A percentile compares a stretch with the other conserved stretches of the same genome.
Conservation (phyloP, 2,329 filamentous ascomycete species). For the Grosmannia clavigera region DNA sequence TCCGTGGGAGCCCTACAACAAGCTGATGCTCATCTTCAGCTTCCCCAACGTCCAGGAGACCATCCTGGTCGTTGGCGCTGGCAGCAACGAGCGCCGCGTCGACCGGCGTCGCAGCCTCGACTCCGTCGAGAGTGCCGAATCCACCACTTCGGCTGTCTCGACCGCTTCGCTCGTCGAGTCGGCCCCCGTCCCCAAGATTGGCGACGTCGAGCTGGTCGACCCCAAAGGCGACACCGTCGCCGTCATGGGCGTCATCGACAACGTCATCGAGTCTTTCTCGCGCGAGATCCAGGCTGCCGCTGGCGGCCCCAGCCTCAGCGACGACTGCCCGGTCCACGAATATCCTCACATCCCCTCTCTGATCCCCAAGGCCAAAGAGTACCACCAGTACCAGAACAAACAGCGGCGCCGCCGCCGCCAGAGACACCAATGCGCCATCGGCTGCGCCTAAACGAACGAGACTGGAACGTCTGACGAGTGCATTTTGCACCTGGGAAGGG, state of each 20-base stretch:
- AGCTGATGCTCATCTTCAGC: conserved; percentile 30
- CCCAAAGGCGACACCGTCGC: conserved; percentile 14
- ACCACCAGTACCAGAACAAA: conserved; percentile 5
- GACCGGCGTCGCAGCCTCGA: conserved; percentile 7
- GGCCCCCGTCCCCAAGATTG: conserved; percentile 9
- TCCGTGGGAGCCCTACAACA: conserved; percentile 40
- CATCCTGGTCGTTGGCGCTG: conserved; percentile 20
- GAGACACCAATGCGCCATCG: conserved; percentile 6
- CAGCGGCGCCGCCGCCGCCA: conserved; percentile 1
- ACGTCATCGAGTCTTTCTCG: conserved; percentile 15
- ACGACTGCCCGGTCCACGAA: neutral
- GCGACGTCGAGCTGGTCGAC: conserved; percentile 19
- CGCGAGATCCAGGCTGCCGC: conserved; percentile 11
- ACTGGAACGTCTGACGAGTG: too few species aligned
- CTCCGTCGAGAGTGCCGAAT: conserved; percentile 5
- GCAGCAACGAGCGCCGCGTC: conserved; percentile 2
- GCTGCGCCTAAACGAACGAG: conserved; percentile 1
- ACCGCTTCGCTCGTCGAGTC: neutral
- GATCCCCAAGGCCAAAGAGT: conserved; percentile 13
- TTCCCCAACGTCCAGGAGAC: conserved; percentile 27
- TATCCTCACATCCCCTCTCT: conserved; percentile 10
- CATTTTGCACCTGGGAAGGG: neutral
- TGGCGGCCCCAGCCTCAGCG: neutral
- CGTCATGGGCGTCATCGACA: conserved; percentile 12
- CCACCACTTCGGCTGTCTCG: neutral